Evolutionary conservation across 768 basidiomycete genomes (phyloP).

Genomic region (Kwoniella shandongensis): DNA sequence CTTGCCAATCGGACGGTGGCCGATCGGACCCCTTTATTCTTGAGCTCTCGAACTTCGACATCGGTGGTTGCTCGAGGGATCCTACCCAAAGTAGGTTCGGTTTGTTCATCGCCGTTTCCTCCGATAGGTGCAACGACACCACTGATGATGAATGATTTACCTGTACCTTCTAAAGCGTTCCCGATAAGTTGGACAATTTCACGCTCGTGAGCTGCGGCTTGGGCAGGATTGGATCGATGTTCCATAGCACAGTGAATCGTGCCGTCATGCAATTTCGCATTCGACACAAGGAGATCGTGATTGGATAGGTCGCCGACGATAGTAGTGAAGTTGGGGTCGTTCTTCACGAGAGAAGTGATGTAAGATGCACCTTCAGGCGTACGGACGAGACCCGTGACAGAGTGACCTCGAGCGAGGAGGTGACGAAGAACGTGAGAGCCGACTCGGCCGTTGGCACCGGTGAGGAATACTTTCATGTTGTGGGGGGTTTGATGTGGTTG

Average conservation of each 20-base stretch:
- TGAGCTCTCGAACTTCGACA: conserved; percentile 1
- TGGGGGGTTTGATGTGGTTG: neutral
- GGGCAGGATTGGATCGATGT: neutral
- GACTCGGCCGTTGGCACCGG: conserved; percentile 14
- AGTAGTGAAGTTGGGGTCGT: neutral
- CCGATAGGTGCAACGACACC: conserved; percentile 2
- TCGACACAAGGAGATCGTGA: conserved; percentile 4
- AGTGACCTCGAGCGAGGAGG: conserved; percentile 19
- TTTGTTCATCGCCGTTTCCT: neutral
- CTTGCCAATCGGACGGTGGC: conserved; percentile 12
- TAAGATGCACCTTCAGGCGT: conserved; percentile 8
- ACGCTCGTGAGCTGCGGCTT: conserved; percentile 1
- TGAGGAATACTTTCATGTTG: conserved; percentile 2
- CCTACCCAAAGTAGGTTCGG: neutral
- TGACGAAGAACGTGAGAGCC: conserved; percentile 12
- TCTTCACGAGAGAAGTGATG: conserved; percentile 12
- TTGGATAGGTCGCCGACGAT: conserved; percentile 18
- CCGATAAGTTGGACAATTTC: conserved; percentile 9
- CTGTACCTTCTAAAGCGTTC: conserved; percentile 9
- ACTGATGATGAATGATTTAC: conserved; percentile 16
- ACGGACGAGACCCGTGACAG: conserved; percentile 28
- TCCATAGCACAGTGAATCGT: conserved; percentile 23
- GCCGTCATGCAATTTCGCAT: conserved; percentile 18
- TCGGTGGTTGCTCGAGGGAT: conserved; percentile 2
- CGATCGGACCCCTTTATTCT: conserved; percentile 5